Evolutionary conservation across 2,329 filamentous ascomycete genomes (phyloP).

Genomic region (Aureobasidium sp.): DNA sequence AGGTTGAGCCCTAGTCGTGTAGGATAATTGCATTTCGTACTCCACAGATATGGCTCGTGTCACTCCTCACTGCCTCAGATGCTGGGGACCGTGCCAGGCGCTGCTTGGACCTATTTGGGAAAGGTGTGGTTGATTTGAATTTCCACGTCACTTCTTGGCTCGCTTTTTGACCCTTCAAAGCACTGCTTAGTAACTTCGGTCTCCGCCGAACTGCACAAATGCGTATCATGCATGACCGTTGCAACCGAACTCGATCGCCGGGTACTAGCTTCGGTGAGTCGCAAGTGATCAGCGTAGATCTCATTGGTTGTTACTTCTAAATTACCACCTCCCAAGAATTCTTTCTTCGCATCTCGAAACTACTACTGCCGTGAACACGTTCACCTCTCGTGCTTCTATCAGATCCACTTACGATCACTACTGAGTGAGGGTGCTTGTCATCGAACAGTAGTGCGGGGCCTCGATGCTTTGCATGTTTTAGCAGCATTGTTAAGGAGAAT

Average conservation of each 20-base stretch:
- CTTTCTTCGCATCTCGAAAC: background rate
- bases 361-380: no score
- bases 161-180: background rate
- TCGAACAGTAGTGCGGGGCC: no score
- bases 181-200: background rate
- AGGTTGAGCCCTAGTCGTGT: background rate
- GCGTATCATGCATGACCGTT: background rate
- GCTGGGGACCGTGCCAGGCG: background rate
- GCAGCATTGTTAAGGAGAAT: background rate
- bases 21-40: background rate
- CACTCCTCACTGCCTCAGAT: no score
- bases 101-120: conserved; percentile 1
- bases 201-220: background rate
- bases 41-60: background rate
- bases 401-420: no score
- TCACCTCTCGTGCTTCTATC: no score
- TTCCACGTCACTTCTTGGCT: background rate
- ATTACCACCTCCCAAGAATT: background rate
- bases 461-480: no score
- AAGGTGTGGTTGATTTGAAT: background rate
- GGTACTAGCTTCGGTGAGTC: background rate
- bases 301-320: background rate
- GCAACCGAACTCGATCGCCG: no score
- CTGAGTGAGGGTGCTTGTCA: no score
- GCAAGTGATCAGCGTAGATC: background rate